Base-by-base conservation (phyloP, 805 yeast species). In the Wickerhamiella bombiphila region DNA sequence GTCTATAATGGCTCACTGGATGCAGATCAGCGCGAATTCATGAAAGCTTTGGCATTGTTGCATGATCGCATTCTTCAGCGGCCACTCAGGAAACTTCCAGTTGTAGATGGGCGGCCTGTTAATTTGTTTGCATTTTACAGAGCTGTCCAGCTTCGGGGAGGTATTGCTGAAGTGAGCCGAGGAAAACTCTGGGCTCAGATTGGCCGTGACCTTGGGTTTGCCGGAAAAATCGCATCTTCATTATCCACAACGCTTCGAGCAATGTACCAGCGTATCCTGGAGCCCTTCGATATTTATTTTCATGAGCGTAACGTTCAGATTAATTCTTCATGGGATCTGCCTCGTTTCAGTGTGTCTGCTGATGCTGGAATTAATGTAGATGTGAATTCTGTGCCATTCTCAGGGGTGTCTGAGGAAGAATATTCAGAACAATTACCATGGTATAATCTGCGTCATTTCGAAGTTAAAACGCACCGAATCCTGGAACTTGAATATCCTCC, bases 101-200 rank as follows among this genome's bases (percentile, higher is more conserved):
- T 70, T 47, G 72, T 79, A 21, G 82, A 79, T 48, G 73, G 72
- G 46, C 59, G 79, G 37, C 69, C 75, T 1, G 54, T 80, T 30
- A 86, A 80, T 56, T 58, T 80, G 25, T 80, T 65, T 54, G 62
- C 70, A 30, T 56, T 80, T 29, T 66, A 70, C 46, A 60, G 67
- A 28, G 64, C 72, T 11, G 91, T 81, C 1, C 60, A 66, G 15
- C 52, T 69, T 14, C 61, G 78, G 42, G 91, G 91, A 15, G 93
- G 93, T 0, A 74, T 65, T 51, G 63, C 64, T 8, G 63, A 57
- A 8, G 85, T 81, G n/a, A 69, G 78, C 33, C 56, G 66, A 39
- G 68, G 68, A 39, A 78, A 79, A 49, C 61, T 72, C 33, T 82
- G 94, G 94, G 83, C 83, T 1, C 83, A 79, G 50, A 69, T 82